Evolutionary conservation across 2,329 filamentous ascomycete genomes (phyloP), one percentile per base, ranked within the genome.

Genomic region (Ascocoryne sarcoides): DNA sequence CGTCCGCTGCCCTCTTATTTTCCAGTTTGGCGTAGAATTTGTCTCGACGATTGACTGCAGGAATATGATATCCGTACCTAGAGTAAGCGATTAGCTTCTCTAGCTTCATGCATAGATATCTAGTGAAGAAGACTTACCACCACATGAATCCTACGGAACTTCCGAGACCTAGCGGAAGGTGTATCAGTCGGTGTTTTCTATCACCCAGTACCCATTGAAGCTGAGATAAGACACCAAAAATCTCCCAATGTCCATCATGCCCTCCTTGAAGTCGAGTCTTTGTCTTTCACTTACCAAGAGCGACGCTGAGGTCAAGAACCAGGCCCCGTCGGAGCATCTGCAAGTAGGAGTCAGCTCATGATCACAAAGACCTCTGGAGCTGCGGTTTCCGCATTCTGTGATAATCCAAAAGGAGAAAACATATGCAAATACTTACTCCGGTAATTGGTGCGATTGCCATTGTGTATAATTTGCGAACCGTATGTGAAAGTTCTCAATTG

Each of bases 301-400:
- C 69, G 57, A 75, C 67, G 49, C 69, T 69, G 54, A 76, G 64
- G 58, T 76, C 72, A 58, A 76, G 67, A 55, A 76, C 71, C 50
- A 75, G 62, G 59, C 68, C 65, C 59, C 70, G 64, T 56, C 71
- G 70, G 65, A 76, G 70, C 71, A 75, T 75, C 72, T 76, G 56
- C 16, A 46, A 34, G 32, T 37, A 30, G 43, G 50, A 50, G 47
- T 60, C 49, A 60, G 56, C 49, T 28, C 45, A 53, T 42, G 18
- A 43, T 49, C 40, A 30, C 12, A 18, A 15, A 48, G 39, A 42
- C 44, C 32, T 32, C 38, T 5, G 16, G 5, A 5, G 12, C 29
- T 5, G 12, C 16, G 12, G 12, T 26, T 12, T 26, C 12, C 23
- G 12, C 23, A 26, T 7, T 12, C 12, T 26, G 23, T 12, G 23